Conservation (phyloP, 805 yeast species). For the Pichia manshurica region DNA sequence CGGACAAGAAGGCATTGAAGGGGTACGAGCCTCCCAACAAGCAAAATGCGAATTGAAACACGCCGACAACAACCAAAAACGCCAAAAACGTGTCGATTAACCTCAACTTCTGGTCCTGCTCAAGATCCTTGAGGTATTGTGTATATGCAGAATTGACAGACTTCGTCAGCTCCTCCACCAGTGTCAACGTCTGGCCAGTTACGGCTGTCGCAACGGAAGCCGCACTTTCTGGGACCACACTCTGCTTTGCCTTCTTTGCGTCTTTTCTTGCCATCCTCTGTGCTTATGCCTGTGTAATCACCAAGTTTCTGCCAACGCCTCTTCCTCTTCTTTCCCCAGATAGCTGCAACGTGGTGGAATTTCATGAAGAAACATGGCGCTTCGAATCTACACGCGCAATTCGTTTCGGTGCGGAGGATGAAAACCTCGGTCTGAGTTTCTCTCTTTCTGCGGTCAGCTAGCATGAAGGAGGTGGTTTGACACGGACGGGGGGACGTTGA, state of each 20-base stretch:
- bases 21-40: slow-evolving; percentile 84
- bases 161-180: slow-evolving; percentile 5
- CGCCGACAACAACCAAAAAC: slow-evolving; percentile 69
- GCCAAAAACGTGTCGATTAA: slow-evolving; percentile 73
- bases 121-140: slow-evolving; percentile 22
- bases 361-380: too few relatives aligned
- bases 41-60: slow-evolving; percentile 73
- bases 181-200: not conserved
- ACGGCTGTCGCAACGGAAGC: not conserved
- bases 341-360: too few relatives aligned
- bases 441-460: too few relatives aligned
- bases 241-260: not conserved
- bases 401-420: too few relatives aligned
- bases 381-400: too few relatives aligned
- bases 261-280: slow-evolving; percentile 8
- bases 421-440: too few relatives aligned
- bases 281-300: too few relatives aligned
- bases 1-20: slow-evolving; percentile 93
- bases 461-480: too few relatives aligned
- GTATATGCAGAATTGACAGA: slow-evolving; percentile 8
- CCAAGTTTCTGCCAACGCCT: too few relatives aligned
- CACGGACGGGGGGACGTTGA: too few relatives aligned
- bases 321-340: too few relatives aligned
- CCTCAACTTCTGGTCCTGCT: slow-evolving; percentile 39
- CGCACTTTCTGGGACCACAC: not conserved